phyloP scores from a whole-genome alignment of 2,329 filamentous ascomycete species.

The Aspergillus eucalypticola region DNA sequence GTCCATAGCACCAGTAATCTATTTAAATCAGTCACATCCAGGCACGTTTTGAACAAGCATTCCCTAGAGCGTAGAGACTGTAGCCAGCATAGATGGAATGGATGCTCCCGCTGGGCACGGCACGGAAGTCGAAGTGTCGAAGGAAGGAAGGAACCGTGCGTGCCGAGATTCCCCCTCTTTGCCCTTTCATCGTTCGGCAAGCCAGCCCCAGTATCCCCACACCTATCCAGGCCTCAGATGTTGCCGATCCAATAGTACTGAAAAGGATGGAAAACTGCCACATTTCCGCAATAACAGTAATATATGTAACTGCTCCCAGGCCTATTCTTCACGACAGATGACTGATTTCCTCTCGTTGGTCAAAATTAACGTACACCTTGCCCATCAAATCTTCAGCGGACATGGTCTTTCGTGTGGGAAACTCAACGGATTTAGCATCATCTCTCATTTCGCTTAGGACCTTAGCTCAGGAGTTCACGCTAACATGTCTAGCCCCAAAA shows the following conservation, averaged over 20 bases:
- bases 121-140: not conserved
- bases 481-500: not conserved
- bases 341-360: not conserved
- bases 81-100: not conserved
- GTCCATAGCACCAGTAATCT: no score
- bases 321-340: no score
- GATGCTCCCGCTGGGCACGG: not conserved
- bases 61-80: not conserved
- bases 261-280: not conserved
- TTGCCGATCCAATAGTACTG: not conserved
- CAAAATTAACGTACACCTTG: no score
- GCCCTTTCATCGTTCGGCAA: conserved; percentile 1
- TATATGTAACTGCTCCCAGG: no score
- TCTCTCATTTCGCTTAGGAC: not conserved
- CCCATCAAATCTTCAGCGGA: no score
- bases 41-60: not conserved
- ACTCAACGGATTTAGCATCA: not conserved
- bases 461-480: not conserved
- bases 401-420: not conserved
- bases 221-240: not conserved
- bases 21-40: no score
- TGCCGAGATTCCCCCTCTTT: not conserved
- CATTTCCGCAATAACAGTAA: no score
- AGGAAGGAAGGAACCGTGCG: not conserved
- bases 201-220: not conserved